phyloP scores from a whole-genome alignment of 2,329 filamentous ascomycete species.

The Hypomyces rosellus region DNA sequence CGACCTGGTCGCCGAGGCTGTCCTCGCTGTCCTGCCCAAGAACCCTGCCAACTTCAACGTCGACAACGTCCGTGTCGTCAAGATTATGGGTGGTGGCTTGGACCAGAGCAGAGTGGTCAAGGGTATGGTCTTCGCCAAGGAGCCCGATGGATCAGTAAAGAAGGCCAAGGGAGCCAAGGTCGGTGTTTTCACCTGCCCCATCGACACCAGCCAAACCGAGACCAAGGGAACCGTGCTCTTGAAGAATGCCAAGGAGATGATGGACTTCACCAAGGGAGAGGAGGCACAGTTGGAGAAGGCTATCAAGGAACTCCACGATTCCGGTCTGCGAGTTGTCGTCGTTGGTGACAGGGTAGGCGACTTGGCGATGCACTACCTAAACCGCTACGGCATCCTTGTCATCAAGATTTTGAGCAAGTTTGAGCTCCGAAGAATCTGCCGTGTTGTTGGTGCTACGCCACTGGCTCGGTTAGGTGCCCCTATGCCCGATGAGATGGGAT shows the following conservation, averaged over 20 bases:
- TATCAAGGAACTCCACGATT: slow-evolving; percentile 95
- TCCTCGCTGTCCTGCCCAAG: slow-evolving; percentile 86
- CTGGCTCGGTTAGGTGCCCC: slow-evolving; percentile 90
- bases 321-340: slow-evolving; percentile 83
- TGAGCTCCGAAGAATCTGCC: slow-evolving; percentile 88
- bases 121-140: slow-evolving; percentile 96
- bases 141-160: slow-evolving; percentile 88
- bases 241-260: slow-evolving; percentile 97
- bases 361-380: slow-evolving; percentile 93
- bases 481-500: slow-evolving; percentile 99
- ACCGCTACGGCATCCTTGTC: slow-evolving; percentile 91
- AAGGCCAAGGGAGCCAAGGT: slow-evolving; percentile 92
- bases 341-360: slow-evolving; percentile 93
- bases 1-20: slow-evolving; percentile 75
- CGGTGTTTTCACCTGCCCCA: slow-evolving; percentile 90
- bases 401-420: slow-evolving; percentile 99
- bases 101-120: slow-evolving; percentile 92
- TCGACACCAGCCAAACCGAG: slow-evolving; percentile 94
- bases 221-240: slow-evolving; percentile 97
- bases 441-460: slow-evolving; percentile 94
- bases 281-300: slow-evolving; percentile 82
- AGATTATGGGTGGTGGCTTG: slow-evolving; percentile 97
- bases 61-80: slow-evolving; percentile 97
- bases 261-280: slow-evolving; percentile 96
- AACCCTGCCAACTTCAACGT: slow-evolving; percentile 96